Base-by-base conservation (phyloP, 1,139 yeast species). In the Yamadazyma siamensis region DNA sequence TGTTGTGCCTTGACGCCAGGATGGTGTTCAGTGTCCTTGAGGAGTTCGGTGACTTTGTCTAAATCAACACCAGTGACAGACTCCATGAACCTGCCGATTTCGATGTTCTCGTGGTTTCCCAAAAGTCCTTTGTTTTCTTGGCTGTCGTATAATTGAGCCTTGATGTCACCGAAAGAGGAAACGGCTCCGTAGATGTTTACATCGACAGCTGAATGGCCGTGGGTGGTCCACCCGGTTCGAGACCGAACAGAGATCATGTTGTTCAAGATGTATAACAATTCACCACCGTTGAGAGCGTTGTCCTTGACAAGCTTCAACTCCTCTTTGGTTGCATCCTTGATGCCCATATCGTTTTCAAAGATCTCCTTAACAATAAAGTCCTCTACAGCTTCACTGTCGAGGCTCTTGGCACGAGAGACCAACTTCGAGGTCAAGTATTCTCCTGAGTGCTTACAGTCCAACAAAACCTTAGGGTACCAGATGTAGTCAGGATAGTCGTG, bases 181-280 rank as follows among this genome's bases (percentile, higher is more conserved):
- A 77, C 72, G 0, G 79, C 91, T 4, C 34, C 39, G 52, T 85
- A 87, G 30, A 86, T 79, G 48, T 85, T 85, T 20, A 87, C 95
- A 54, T 87, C 95, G 10, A 86, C 95, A 0, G 94, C 94, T 13
- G 91, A 77, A 52, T 87, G 96, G 15, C 94, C 95, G 45, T 81
- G 88, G 0, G 95, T 85, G 6, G 91, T 68, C 94, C 94, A 87
- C 5, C 94, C 94, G 20, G 85, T 75, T 50, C 79, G 80, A 0
- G 95, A 84, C 38, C 94, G 71, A 9, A 57, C 46, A 2, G 88
- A 77, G 6, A 84, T 73, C 72, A 85, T 70, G 34, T 76, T 64
- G 46, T 80, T 78, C 40, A 66, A 52, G 10, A 50, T 45, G 33
- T 59, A 59, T 35, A 58, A 44, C 31, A 62, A 44, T 13, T 42